Conservation (phyloP, 2,329 filamentous ascomycete species). For the Cercospora canescens region DNA sequence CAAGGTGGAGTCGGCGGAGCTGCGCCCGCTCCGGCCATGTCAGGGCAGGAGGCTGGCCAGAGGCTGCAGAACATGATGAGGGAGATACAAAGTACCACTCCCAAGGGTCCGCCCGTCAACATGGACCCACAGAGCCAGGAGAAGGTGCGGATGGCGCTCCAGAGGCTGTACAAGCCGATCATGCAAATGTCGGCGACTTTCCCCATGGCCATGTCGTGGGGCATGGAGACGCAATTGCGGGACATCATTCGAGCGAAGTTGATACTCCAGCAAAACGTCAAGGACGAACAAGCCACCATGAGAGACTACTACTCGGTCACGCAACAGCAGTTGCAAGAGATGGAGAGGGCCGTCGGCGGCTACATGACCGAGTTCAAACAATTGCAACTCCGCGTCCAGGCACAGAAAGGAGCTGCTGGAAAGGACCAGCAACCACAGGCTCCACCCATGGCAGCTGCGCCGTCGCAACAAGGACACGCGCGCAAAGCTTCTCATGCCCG, state of each 20-base stretch:
- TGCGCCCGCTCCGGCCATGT: neutral
- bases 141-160: conserved; percentile 26
- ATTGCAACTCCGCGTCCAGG: conserved; percentile 18
- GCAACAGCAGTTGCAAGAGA: conserved; percentile 27
- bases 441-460: conserved; percentile 21
- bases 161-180: conserved; percentile 29
- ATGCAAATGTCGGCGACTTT: conserved; percentile 28
- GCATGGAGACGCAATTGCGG: conserved; percentile 26
- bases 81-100: conserved; percentile 25
- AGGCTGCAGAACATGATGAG: conserved; percentile 15
- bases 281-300: conserved; percentile 27
- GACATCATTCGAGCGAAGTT: conserved; percentile 30
- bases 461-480: conserved; percentile 26
- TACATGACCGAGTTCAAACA: conserved; percentile 33
- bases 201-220: conserved; percentile 20
- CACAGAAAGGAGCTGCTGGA: conserved; percentile 18
- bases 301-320: conserved; percentile 33
- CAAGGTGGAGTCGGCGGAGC: conserved; percentile 20
- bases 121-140: conserved; percentile 24
- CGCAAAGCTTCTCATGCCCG: conserved; percentile 31
- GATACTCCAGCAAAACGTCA: conserved; percentile 30
- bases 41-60: conserved; percentile 4
- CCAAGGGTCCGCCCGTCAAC: conserved; percentile 31
- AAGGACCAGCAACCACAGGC: conserved; percentile 19
- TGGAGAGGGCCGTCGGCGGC: conserved; percentile 23